Base-by-base conservation (phyloP, 2,329 filamentous ascomycete genomes). In the Podosphaera fusca region DNA sequence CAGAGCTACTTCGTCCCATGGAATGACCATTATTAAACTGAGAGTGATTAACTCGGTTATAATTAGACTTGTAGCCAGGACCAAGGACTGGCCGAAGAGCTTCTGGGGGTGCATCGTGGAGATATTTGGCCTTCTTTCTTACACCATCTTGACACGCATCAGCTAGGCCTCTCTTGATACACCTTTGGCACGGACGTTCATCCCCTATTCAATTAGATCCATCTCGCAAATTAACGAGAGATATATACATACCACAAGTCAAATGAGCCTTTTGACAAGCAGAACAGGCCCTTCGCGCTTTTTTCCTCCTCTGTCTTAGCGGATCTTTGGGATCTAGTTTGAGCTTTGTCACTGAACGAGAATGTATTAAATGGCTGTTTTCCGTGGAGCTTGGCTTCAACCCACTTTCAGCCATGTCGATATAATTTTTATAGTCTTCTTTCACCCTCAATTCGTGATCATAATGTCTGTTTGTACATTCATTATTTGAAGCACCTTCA, bases 121-220 rank as follows among this genome's bases (percentile, higher is more conserved):
- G 84, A 69, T 98, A 98, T 70, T 98, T 98, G 56, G 92, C 92
- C 76, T 96, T 98, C 71, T 98, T 98, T 61, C 92, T 84, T 55
- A 96, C 88, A 56, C 92, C 92, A 67, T 98, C 92, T 69, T 95
- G 88, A 67, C 92, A 98, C 60, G 81, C 81, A 68, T 95, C 88
- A 65, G 88, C 85, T 30, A 96, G 78, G 51, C 87, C 87, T 64
- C 92, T 84, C 70, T 95, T 95, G 64, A 96, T 87, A 69, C 92
- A 98, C 66, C 92, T 78, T 66, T 88, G 81, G 68, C 92, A 98
- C 56, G 92, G 92, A 64, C 92, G 79, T 70, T 98, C 90, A 69
- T 98, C 92, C 65, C 90, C 92, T 96, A 67, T 55, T 60, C 50
- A 56, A 57, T 52, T 34, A 56, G 35, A 46, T 50, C 62, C 63